phyloP scores from a whole-genome alignment of 768 basidiomycete species.

The Ephemerocybe angulata region DNA sequence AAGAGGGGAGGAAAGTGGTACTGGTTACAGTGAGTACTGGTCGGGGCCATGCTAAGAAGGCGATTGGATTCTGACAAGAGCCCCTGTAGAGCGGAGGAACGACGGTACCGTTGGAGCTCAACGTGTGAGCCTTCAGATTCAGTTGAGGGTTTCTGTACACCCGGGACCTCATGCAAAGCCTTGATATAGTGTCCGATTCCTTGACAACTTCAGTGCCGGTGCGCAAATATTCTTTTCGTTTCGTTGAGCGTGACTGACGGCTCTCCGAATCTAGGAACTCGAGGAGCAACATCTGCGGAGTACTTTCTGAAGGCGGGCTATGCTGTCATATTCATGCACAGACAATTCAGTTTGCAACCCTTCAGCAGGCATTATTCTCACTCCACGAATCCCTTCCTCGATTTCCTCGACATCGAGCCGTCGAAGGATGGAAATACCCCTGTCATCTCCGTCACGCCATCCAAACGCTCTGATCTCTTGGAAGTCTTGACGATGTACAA shows the following conservation, averaged over 20 bases:
- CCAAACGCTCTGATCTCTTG: conserved; percentile 63
- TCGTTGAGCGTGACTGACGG: conserved; percentile 8
- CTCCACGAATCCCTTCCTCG: conserved; percentile 96
- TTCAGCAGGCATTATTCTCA: conserved; percentile 98
- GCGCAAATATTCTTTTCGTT: conserved; percentile 20
- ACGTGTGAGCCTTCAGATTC: conserved; percentile 72
- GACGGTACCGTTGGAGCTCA: conserved; percentile 95
- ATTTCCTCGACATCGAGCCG: conserved; percentile 76
- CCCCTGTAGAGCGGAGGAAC: conserved; percentile 89
- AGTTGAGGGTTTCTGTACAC: conserved; percentile 20
- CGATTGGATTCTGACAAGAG: conserved; percentile 7
- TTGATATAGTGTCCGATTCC: conserved; percentile 81
- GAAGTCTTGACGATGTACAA: conserved; percentile 79
- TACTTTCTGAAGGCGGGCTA: conserved; percentile 94
- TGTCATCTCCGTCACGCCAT: conserved; percentile 62
- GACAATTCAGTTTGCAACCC: conserved; percentile 95
- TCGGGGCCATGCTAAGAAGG: not conserved
- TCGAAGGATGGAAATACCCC: conserved; percentile 27
- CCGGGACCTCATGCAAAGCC: conserved; percentile 20
- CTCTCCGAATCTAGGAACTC: conserved; percentile 62
- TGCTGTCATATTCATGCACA: conserved; percentile 98
- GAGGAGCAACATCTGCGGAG: conserved; percentile 96
- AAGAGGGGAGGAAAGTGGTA: conserved; percentile 71
- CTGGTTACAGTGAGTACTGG: conserved; percentile 77
- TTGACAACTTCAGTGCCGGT: conserved; percentile 99